Evolutionary conservation across 1,284 basidiomycete species (phyloP), one percentile per base, ranked within the genome.

Genomic region (Agaricales sp.): DNA sequence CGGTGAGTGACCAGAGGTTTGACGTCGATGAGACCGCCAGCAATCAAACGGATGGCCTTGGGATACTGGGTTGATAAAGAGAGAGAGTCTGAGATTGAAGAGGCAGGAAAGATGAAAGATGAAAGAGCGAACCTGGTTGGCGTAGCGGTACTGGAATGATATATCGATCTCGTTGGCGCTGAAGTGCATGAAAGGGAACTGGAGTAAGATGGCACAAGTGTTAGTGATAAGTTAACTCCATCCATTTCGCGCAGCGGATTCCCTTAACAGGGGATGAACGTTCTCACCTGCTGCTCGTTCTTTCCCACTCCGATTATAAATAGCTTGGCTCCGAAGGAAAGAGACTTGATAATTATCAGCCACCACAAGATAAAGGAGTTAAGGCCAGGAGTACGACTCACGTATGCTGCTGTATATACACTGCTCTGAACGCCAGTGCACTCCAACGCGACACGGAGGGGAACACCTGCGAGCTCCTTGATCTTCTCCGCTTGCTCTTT

Each of bases 401-500:
- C 81, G 57, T 76, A 77, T 53, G 83, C 70, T 12, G 80, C 84
- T 8, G 79, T 75, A 55, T 80, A 75, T 51, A 92, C 74, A 44
- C 81, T 83, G 54, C 69, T 77, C 64, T 90, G 82, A 6, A 86
- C 77, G 23, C 90, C 89, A 0, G 88, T 90, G 58, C 86, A 88
- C 55, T 88, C 86, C 38, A 88, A 60, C 21, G 75, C 70, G 35
- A 83, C 54, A 51, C 71, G 71, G 41, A 80, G 54, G 3, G 64
- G 59, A 2, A 67, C 67, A n/a, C 63, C 74, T 44, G 75, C 77
- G 4, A 61, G 70, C 48, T 58, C 60, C 57, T 74, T 77, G 53
- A 82, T 71, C 48, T 64, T 65, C 35, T 63, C 66, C 2, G 78
- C 77, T 37, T 73, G 67, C 45, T 77, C 69, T 52, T 75, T 71